Evolutionary conservation across 108 stramenopile genomes (phyloP).

Genomic region (Seminavis robusta): DNA sequence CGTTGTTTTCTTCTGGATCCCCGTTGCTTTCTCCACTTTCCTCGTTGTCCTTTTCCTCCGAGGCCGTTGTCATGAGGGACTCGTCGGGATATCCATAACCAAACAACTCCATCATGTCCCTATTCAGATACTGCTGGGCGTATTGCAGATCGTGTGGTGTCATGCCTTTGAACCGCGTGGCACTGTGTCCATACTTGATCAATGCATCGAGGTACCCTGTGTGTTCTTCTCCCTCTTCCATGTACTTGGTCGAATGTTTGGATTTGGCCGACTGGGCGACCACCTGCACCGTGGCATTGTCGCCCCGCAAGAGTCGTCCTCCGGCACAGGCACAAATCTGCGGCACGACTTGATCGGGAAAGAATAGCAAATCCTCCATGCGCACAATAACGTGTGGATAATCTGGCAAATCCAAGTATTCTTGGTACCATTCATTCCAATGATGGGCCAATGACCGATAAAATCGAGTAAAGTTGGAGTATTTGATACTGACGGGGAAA

Average conservation of each 20-base stretch:
- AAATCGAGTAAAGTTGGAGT: conserved; percentile 13
- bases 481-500: conserved; percentile 16
- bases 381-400: conserved; percentile 74
- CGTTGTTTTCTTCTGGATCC: no score
- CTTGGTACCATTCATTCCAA: conserved; percentile 72
- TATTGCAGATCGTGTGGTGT: conserved; percentile 42
- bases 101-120: conserved; percentile 35
- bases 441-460: conserved; percentile 52
- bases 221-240: not conserved
- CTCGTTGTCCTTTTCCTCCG: no score
- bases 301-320: conserved; percentile 24
- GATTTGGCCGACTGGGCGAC: not conserved
- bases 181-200: conserved; percentile 58
- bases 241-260: not conserved
- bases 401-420: conserved; percentile 48
- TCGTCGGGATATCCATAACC: conserved; percentile 15
- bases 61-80: no score
- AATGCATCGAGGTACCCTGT: conserved; percentile 69
- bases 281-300: conserved; percentile 5
- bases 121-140: conserved; percentile 31
- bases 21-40: no score
- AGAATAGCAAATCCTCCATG: conserved; percentile 75
- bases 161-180: conserved; percentile 41
- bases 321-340: conserved; percentile 69
- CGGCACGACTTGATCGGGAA: conserved; percentile 49